phyloP scores from a whole-genome alignment of 2,329 filamentous ascomycete species.

The Ophiobolus disseminans region DNA sequence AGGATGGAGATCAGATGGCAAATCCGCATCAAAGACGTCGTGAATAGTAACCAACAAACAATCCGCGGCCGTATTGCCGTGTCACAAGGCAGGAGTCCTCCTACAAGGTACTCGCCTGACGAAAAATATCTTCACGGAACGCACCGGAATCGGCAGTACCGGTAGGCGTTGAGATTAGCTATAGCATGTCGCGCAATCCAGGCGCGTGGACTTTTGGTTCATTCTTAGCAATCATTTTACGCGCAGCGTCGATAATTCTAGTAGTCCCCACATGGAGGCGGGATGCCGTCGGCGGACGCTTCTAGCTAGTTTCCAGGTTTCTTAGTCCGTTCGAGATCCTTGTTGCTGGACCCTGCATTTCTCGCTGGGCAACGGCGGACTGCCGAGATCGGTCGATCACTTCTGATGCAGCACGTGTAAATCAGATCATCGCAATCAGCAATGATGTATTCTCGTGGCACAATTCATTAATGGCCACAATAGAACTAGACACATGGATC shows the following conservation, averaged over 20 bases:
- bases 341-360: constrained; percentile 5
- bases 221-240: constrained; percentile 26
- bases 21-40: background rate
- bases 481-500: background rate
- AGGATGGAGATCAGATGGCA: background rate
- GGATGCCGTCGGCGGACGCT: constrained; percentile 14
- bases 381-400: constrained; percentile 6
- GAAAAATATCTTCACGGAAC: constrained; percentile 6
- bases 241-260: constrained; percentile 16
- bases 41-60: background rate
- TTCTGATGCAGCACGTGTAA: background rate
- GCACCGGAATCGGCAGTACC: constrained; percentile 14
- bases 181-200: too few relatives aligned
- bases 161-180: constrained; percentile 17
- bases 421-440: background rate
- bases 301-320: too few relatives aligned
- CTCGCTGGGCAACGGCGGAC: constrained; percentile 1
- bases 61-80: constrained; percentile 11
- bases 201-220: constrained; percentile 7
- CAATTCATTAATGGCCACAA: background rate
- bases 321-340: background rate
- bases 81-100: constrained; percentile 2
- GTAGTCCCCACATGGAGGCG: constrained; percentile 15
- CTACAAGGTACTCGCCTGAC: background rate
- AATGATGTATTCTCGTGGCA: background rate